Percentiles rank a stretch among this genome's conserved stretches.
phyloP scores from a whole-genome alignment of 805 yeast genomes.

The Lipomyces chichibuensis region DNA sequence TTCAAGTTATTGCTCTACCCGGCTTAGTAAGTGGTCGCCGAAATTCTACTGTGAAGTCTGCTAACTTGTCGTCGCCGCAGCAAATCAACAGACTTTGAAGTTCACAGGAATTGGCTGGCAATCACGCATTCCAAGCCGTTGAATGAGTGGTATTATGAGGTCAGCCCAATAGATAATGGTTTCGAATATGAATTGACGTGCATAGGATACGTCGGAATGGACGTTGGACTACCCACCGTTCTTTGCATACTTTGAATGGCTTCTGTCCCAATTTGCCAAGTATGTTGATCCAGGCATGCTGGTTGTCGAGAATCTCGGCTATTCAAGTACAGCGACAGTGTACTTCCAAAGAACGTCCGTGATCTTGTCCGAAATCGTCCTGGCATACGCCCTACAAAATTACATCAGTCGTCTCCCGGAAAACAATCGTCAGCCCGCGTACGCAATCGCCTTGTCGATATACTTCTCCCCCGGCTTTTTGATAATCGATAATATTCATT shows the following conservation, averaged over 20 bases:
- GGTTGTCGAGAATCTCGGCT: conserved; percentile 30
- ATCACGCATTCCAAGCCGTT: conserved; percentile 78
- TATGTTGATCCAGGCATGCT: conserved; percentile 37
- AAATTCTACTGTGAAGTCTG: not conserved
- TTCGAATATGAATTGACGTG: not conserved
- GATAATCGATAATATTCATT: conserved; percentile 92
- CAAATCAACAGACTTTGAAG: conserved; percentile 91
- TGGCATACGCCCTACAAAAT: conserved; percentile 66
- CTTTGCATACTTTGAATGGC: conserved; percentile 94
- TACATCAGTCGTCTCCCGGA: conserved; percentile 20
- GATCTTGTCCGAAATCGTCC: conserved; percentile 69
- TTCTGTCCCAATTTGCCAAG: conserved; percentile 55
- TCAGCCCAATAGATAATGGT: not conserved
- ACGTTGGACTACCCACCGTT: conserved; percentile 97
- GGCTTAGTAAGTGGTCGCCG: conserved; percentile 59
- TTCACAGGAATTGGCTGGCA: conserved; percentile 96
- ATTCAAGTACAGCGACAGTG: conserved; percentile 32
- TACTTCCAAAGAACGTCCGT: conserved; percentile 84
- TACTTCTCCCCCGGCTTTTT: conserved; percentile 87
- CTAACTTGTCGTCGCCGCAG: conserved; percentile 14
- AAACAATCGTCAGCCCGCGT: conserved; percentile 52
- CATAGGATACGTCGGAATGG: conserved; percentile 71
- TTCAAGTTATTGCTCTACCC: conserved; percentile 67
- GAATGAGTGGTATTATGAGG: conserved; percentile 78
- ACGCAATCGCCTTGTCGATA: conserved; percentile 79